Conservation (phyloP, 306 rosid species). For the Sechiopsis laciniata region DNA sequence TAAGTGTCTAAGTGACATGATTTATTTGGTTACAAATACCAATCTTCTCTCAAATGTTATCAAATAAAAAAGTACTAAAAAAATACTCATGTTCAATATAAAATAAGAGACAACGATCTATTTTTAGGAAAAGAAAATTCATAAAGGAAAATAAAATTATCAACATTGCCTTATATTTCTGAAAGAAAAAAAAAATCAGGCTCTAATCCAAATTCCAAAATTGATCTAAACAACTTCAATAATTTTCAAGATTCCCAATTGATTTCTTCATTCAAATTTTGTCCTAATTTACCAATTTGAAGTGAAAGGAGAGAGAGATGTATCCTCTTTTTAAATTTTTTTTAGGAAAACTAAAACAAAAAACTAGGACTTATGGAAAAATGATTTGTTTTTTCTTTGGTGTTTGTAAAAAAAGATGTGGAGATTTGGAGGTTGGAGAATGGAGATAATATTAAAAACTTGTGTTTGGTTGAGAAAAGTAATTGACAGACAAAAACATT, state of each 20-base stretch:
- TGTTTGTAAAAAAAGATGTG: not conserved
- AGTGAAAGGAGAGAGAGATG: not conserved
- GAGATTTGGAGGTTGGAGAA: conserved; percentile 21
- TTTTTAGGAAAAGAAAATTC: too few species aligned
- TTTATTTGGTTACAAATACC: too few species aligned
- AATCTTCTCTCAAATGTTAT: too few species aligned
- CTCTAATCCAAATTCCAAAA: not conserved
- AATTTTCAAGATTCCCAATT: not conserved
- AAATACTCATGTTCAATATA: too few species aligned
- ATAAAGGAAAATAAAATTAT: too few species aligned
- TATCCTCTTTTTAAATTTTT: not conserved
- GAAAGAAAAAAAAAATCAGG: too few species aligned
- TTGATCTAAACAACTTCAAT: not conserved
- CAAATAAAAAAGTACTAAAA: too few species aligned
- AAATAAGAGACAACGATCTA: too few species aligned
- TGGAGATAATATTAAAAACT: conserved; percentile 4
- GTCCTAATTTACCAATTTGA: not conserved
- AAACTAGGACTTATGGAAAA: conserved; percentile 27
- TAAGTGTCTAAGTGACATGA: too few species aligned
- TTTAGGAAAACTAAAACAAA: conserved; percentile 15
- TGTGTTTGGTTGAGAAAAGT: conserved; percentile 35
- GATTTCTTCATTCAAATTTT: not conserved
- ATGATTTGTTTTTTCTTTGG: not conserved
- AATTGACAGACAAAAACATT: conserved; percentile 47
- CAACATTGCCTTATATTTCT: too few species aligned